These are phyloP conservation scores for Globisporangium okanoganense DNA, from an alignment of 352 stramenopile species.

Conservation along the genomic window DNA sequence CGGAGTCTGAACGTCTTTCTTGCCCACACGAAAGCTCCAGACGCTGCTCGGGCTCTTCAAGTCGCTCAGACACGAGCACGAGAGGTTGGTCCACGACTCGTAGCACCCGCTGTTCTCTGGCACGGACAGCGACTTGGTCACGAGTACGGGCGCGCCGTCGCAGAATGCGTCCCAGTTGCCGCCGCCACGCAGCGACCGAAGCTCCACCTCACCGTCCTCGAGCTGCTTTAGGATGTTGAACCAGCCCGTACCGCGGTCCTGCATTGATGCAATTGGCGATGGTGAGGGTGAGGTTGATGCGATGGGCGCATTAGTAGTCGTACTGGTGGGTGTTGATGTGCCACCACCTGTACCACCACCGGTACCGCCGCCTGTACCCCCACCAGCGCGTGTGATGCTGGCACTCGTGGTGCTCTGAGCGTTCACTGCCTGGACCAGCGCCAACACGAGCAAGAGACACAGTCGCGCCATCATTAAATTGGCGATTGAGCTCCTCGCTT, in stretches of 20 bases:
- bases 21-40: slow-evolving; percentile 1
- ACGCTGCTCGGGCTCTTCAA: not conserved
- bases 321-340: no score
- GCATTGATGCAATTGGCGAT: not conserved
- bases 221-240: slow-evolving; percentile 6
- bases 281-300: not conserved
- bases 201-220: slow-evolving; percentile 1
- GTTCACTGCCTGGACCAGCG: not conserved
- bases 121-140: not conserved
- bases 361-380: no score
- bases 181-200: slow-evolving; percentile 2
- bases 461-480: no score
- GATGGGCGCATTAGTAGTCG: no score
- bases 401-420: no score
- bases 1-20: not conserved
- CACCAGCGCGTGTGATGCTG: no score
- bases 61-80: slow-evolving; percentile 8
- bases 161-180: slow-evolving; percentile 1
- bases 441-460: no score
- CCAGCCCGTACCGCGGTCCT: not conserved
- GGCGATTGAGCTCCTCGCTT: no score
- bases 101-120: not conserved
- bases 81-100: slow-evolving; percentile 1
- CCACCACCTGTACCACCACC: no score
- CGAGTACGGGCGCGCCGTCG: not conserved